These are phyloP conservation scores for Oryza glumipatula DNA, from an alignment of 176 grass and related monocot genomes.

Conservation along the genomic window DNA sequence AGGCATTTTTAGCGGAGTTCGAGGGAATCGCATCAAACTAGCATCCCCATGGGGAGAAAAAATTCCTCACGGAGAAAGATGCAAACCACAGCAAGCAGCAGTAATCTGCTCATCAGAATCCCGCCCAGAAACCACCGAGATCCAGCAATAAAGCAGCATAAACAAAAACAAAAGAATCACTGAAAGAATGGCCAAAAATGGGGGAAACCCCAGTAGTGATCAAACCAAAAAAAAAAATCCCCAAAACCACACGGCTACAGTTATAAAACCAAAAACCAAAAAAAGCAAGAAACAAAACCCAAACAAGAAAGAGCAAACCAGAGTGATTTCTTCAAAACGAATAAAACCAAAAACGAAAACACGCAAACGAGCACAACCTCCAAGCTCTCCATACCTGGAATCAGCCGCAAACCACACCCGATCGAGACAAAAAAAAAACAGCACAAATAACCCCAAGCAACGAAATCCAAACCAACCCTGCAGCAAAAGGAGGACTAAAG, in stretches of 20 bases:
- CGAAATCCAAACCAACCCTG: neutral
- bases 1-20: constrained; percentile 1
- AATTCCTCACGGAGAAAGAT: neutral
- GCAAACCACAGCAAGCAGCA: neutral
- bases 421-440: neutral
- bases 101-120: neutral
- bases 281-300: neutral
- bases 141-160: neutral
- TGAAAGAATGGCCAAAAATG: neutral
- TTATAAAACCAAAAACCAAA: neutral
- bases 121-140: neutral
- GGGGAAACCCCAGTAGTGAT: neutral
- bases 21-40: constrained; percentile 51
- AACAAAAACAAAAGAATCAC: neutral
- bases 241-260: neutral
- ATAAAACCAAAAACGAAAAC: neutral
- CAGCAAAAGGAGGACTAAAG: no score
- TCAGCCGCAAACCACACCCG: neutral
- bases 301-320: neutral
- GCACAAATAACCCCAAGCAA: neutral
- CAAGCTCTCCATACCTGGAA: neutral
- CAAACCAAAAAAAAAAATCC: neutral
- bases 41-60: neutral
- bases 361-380: neutral
- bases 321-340: neutral